Conservation (phyloP, 192 early-diverging fungal genomes). For the Gryganskiella cystojenkinii region DNA sequence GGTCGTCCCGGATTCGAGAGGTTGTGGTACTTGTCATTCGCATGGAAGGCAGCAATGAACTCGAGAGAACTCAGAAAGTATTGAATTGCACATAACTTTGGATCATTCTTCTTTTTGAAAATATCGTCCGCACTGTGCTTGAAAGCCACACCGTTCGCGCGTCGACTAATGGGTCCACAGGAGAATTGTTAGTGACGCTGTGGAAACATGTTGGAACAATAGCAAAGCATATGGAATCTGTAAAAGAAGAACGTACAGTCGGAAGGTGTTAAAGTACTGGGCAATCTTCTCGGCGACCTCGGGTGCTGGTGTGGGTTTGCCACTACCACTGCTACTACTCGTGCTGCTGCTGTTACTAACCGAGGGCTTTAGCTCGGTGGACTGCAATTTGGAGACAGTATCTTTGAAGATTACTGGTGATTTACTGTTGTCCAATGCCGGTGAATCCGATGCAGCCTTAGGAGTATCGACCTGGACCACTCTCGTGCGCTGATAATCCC, state of each 20-base stretch:
- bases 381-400: background rate
- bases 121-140: constrained; percentile 41
- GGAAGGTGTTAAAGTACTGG: constrained; percentile 36
- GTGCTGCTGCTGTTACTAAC: background rate
- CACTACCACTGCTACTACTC: background rate
- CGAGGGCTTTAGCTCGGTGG: constrained; percentile 20
- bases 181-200: background rate
- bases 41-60: constrained; percentile 48
- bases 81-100: constrained; percentile 23
- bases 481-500: constrained; percentile 45
- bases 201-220: background rate
- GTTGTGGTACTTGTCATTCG: constrained; percentile 40
- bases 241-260: constrained; percentile 20
- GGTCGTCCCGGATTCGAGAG: constrained; percentile 39
- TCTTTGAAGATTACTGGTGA: constrained; percentile 10
- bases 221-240: too few relatives aligned
- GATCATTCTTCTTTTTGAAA: constrained; percentile 35
- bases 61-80: constrained; percentile 50
- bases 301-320: constrained; percentile 7
- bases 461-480: constrained; percentile 43
- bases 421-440: constrained; percentile 31
- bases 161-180: constrained; percentile 8
- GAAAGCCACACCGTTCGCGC: constrained; percentile 18
- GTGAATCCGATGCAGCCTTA: constrained; percentile 37
- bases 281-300: constrained; percentile 26